A percentile compares a stretch with the other conserved stretches of the same genome.
Evolutionary conservation across 1,139 yeast species (phyloP).

Genomic region (Candida smagusa): DNA sequence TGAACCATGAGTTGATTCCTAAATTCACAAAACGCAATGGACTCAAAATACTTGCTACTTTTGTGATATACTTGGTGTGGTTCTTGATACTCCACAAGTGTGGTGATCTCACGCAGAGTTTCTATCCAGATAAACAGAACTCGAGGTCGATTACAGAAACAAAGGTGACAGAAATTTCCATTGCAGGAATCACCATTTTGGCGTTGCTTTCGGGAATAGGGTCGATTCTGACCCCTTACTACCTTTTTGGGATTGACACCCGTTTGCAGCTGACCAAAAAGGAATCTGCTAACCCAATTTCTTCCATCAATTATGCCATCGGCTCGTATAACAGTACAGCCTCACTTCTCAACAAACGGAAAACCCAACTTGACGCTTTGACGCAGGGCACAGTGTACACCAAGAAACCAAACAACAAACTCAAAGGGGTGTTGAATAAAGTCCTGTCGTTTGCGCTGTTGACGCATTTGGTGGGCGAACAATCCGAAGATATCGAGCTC

Average conservation of each 20-base stretch:
- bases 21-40: slow-evolving; percentile 3
- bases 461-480: slow-evolving; percentile 14
- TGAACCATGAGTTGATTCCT: slow-evolving; percentile 29
- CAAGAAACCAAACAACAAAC: slow-evolving; percentile 10
- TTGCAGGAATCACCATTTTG: slow-evolving; percentile 70
- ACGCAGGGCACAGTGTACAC: slow-evolving; percentile 26
- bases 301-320: slow-evolving; percentile 28
- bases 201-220: slow-evolving; percentile 74
- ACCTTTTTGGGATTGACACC: slow-evolving; percentile 13
- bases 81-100: slow-evolving; percentile 31
- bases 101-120: slow-evolving; percentile 33
- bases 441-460: slow-evolving; percentile 45
- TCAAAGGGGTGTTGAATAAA: slow-evolving; percentile 32
- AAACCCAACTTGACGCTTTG: slow-evolving; percentile 24
- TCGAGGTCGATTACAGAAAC: slow-evolving; percentile 31
- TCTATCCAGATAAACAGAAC: slow-evolving; percentile 20
- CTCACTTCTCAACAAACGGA: slow-evolving; percentile 30
- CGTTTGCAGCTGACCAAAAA: slow-evolving; percentile 4
- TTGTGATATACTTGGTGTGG: slow-evolving; percentile 24
- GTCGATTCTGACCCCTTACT: slow-evolving; percentile 62
- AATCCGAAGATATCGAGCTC: slow-evolving; percentile 32
- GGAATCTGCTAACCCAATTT: slow-evolving; percentile 12
- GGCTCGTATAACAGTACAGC: slow-evolving; percentile 40
- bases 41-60: slow-evolving; percentile 12
- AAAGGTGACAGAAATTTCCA: slow-evolving; percentile 58